phyloP scores from a whole-genome alignment of 345 rosid genomes.

The Xanthoceras sorbifolium region DNA sequence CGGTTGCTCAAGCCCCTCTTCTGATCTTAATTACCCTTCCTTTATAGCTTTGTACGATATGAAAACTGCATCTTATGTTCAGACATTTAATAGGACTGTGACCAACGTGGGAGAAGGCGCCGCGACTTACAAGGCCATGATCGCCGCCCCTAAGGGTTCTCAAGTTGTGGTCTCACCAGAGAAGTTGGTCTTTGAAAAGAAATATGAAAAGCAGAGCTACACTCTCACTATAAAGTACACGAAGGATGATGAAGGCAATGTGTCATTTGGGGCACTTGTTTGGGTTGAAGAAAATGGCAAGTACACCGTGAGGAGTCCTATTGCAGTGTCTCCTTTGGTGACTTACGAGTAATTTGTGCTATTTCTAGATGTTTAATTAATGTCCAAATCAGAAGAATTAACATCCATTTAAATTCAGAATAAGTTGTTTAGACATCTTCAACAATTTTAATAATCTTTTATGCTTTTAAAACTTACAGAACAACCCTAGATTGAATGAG shows the following conservation, averaged over 20 bases:
- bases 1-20: conserved; percentile 27
- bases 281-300: conserved; percentile 39
- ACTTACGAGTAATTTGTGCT: neutral
- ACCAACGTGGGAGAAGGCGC: conserved; percentile 41
- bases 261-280: conserved; percentile 32
- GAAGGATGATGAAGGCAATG: neutral
- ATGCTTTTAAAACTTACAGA: neutral
- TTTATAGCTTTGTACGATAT: conserved; percentile 37
- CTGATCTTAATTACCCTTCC: conserved; percentile 51
- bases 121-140: conserved; percentile 32
- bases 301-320: conserved; percentile 39
- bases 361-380: too few species aligned
- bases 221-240: conserved; percentile 16
- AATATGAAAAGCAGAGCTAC: conserved; percentile 32
- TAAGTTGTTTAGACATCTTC: neutral
- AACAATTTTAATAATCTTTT: neutral
- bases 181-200: conserved; percentile 26
- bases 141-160: conserved; percentile 29
- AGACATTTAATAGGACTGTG: conserved; percentile 30
- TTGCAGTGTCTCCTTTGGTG: conserved; percentile 21
- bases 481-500: neutral
- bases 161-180: conserved; percentile 27
- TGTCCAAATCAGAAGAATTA: neutral
- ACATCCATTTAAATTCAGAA: neutral
- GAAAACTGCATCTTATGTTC: neutral